A percentile compares a stretch with the other conserved stretches of the same genome.
These are phyloP conservation scores for Pseudopyricularia cyperi DNA, from an alignment of 2,329 filamentous ascomycete genomes.

Conservation along the genomic window DNA sequence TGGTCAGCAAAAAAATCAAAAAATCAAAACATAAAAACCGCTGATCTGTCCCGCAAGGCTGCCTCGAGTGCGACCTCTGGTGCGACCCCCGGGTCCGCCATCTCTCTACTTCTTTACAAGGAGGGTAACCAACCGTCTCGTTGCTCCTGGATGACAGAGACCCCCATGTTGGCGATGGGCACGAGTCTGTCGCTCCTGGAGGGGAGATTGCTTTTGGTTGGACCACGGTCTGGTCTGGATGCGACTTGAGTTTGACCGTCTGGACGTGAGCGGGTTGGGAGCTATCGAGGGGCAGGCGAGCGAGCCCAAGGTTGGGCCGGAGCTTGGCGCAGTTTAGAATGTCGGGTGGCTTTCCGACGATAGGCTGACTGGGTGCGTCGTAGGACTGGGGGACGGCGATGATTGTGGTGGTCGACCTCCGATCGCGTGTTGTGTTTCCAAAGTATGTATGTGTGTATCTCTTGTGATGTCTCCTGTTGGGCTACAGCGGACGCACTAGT, in stretches of 20 bases:
- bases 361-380: too few relatives aligned
- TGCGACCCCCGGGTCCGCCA: neutral
- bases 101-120: neutral
- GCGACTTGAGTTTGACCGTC: neutral
- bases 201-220: neutral
- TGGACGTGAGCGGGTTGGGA: too few relatives aligned
- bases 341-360: too few relatives aligned
- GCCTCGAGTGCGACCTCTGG: neutral
- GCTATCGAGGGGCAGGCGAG: neutral
- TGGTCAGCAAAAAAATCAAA: neutral
- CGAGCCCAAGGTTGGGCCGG: neutral
- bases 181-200: neutral
- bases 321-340: neutral
- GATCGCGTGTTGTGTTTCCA: too few relatives aligned
- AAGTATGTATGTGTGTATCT: too few relatives aligned
- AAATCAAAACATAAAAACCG: too few relatives aligned
- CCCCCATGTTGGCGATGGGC: constrained; percentile 51
- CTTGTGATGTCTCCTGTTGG: too few relatives aligned
- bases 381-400: too few relatives aligned
- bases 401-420: too few relatives aligned
- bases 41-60: neutral
- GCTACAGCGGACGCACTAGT: too few relatives aligned
- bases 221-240: neutral
- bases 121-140: constrained; percentile 48
- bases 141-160: constrained; percentile 77